Base-by-base conservation (phyloP, 169 alveolate species). In the Eimeria brunetti region DNA sequence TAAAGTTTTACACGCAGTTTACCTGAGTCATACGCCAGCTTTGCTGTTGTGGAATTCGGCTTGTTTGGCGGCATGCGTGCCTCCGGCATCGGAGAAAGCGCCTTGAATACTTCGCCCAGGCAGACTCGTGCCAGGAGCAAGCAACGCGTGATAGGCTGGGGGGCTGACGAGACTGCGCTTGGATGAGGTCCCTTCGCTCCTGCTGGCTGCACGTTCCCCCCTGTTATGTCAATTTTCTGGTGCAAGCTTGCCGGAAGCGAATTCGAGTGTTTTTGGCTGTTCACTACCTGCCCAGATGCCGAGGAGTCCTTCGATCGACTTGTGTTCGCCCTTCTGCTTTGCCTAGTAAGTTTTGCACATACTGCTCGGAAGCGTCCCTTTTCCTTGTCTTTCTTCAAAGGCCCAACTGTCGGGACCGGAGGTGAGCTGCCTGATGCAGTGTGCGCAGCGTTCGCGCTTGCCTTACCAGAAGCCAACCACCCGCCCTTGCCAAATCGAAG, bases 51-150 rank as follows among this genome's bases (percentile, higher is more conserved):
- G 38, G 91, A 44, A n/a, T 46, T 53, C 22, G 88, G 84, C 93
- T 64, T 83, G 81, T 76, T 38, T 41, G 96, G 96, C 11, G 96
- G 93, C 92, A 93, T 81, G 69, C 94, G 93, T 11, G 96, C 96
- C 30, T 93, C 96, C 33, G 96, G 93, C 93, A 93, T 83, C 58
- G 96, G 91, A 33, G 84, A 56, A 20, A 73, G 60, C 27, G 96
- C 94, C 69, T 58, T 93, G 58, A 67, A 93, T 51, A 84, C 92
- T 49, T 93, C 96, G 11, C 96, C 93, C 22, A 93, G 96, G 20
- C 92, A 84, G 30, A 93, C 93, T 12, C 96, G 96, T 5, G 91
- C 89, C 67, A 93, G 88, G n/a, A 93, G 76, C 14, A 93, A 49
- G 12, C 91, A 76, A 14, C 96, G 96, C 69, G 49, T 56, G 8